Evolutionary conservation across 108 stramenopile genomes (phyloP), one percentile per base, ranked within the genome.

Genomic region (Pseudonitzschia pungens): DNA sequence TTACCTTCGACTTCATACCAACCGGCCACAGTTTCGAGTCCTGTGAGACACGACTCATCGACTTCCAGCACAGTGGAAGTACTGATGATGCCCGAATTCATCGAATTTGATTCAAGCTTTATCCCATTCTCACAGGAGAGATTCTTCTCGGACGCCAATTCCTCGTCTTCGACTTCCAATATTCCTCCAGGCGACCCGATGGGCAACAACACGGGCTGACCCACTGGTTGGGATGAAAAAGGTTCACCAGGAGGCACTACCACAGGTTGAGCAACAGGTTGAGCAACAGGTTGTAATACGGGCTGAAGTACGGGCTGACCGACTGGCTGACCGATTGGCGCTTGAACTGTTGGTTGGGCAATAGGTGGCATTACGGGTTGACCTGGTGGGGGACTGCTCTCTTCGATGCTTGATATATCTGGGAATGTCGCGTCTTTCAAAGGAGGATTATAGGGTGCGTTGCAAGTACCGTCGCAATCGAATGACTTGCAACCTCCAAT

Each of bases 391-490:
- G 36, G 36, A 36, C 36, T 36, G 36, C 36, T 36, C 6, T 6
- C 36, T 36, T 2, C 4, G 36, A 2, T 36, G 36, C 36, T 36
- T 2, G 36, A 5, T 36, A 36, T 36, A 36, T 6, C 36, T 6
- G 36, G 36, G 24, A 27, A 7, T 27, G n/a, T 26, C 26, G 57
- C 8, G 16, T 0, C 57, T 26, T 58, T 58, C 57, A 58, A 58
- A 14, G 60, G 32, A 40, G 29, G n/a, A 4, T 62, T 33, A 8
- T 31, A 62, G 20, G 60, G n/a, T 62, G 60, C 71, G 29, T 72
- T 72, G 45, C 71, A 72, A 44, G 14, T 48, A 2, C 71, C 71
- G 6, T 62, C 28, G 45, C 71, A 72, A 48, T 72, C 60, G 18
- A 72, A 72, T 42, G 71, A 62, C 24, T 24, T 16, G 24, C 71